Conservation (phyloP, 345 rosid species). For the Melastoma malabathricum region DNA sequence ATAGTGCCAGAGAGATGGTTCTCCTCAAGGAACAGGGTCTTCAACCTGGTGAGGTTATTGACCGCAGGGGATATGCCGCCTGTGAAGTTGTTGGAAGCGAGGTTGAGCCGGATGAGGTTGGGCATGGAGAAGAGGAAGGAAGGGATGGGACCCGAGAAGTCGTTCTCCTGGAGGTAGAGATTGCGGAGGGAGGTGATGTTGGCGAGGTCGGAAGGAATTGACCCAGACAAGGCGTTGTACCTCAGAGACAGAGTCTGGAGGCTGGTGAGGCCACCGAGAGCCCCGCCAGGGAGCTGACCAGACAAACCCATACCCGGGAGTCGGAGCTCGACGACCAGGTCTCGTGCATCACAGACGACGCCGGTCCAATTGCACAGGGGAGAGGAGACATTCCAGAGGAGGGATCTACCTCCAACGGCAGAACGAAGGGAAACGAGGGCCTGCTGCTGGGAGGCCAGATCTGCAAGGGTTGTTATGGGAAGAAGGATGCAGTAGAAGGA, state of each 20-base stretch:
- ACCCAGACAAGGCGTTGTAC: conserved; percentile 53
- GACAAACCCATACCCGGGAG: conserved; percentile 68
- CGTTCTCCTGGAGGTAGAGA: conserved; percentile 61
- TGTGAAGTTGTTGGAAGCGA: conserved; percentile 21
- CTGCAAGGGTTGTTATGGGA: conserved; percentile 20
- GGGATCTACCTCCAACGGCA: conserved; percentile 61
- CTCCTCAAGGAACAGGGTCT: conserved; percentile 20
- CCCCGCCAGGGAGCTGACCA: conserved; percentile 49
- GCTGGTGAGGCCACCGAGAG: conserved; percentile 57
- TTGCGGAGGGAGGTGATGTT: conserved; percentile 43
- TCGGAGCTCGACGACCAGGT: conserved; percentile 40
- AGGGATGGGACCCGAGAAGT: conserved; percentile 69
- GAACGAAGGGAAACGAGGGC: conserved; percentile 56
- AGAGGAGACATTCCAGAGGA: conserved; percentile 52
- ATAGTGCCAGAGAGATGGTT: conserved; percentile 27
- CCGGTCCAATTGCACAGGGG: conserved; percentile 64
- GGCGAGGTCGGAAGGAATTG: conserved; percentile 58
- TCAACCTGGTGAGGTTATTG: conserved; percentile 21
- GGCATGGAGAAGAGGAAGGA: conserved; percentile 17
- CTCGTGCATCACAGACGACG: conserved; percentile 30
- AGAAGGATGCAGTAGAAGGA: conserved; percentile 2
- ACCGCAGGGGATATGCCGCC: conserved; percentile 19
- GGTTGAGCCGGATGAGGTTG: conserved; percentile 19
- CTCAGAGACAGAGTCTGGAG: conserved; percentile 54
- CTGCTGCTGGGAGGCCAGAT: conserved; percentile 61